Conservation (phyloP, 371 early-diverging fungal species). For the Lichtheimia corymbifera region DNA sequence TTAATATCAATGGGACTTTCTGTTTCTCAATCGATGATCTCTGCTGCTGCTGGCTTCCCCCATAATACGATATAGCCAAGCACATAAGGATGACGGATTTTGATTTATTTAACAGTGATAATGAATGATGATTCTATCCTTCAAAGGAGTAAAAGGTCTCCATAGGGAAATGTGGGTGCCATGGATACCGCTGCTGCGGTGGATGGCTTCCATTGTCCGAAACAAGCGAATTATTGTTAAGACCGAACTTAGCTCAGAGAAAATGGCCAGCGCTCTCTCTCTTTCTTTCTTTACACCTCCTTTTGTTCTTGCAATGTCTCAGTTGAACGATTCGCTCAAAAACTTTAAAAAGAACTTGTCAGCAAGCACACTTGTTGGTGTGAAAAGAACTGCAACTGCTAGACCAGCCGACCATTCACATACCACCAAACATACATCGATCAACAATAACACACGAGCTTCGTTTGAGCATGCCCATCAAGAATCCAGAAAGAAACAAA, state of each 20-base stretch:
- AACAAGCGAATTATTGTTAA: too few relatives aligned
- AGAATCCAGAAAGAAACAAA: conserved; percentile 33
- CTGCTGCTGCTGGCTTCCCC: too few relatives aligned
- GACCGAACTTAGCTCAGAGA: neutral
- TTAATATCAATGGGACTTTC: too few relatives aligned
- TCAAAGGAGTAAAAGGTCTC: too few relatives aligned
- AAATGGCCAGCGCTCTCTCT: neutral
- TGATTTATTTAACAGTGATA: too few relatives aligned
- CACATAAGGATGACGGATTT: too few relatives aligned
- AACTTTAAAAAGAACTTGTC: conserved; percentile 42
- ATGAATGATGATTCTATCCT: too few relatives aligned
- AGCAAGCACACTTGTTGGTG: conserved; percentile 41
- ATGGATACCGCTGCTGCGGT: too few relatives aligned
- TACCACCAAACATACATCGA: conserved; percentile 20
- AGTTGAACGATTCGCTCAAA: conserved; percentile 31
- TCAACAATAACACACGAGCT: conserved; percentile 42
- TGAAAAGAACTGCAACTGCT: conserved; percentile 37
- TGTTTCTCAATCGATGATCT: too few relatives aligned
- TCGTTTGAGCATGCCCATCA: conserved; percentile 26
- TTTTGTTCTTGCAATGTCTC: conserved; percentile 17
- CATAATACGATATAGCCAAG: too few relatives aligned
- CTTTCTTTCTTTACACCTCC: conserved; percentile 2
- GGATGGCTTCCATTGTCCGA: too few relatives aligned
- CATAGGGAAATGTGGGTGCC: too few relatives aligned
- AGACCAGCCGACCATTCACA: conserved; percentile 3